Conservation (phyloP, 805 yeast genomes). For the Metschnikowia bowlesiae region DNA sequence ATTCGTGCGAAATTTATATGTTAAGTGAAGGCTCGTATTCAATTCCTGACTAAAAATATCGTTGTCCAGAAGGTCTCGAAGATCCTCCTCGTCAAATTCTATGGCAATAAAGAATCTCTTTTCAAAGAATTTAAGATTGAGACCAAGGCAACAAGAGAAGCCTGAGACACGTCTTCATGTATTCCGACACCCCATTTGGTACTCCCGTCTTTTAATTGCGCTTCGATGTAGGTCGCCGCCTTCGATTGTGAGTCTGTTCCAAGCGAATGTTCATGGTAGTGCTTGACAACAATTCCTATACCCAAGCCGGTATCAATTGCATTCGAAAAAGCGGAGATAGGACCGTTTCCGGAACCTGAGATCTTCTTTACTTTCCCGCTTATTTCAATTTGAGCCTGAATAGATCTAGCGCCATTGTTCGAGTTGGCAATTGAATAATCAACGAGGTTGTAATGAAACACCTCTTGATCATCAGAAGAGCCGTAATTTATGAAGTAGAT, state of each 20-base stretch:
- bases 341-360: slow-evolving; percentile 74
- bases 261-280: slow-evolving; percentile 76
- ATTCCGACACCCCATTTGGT: slow-evolving; percentile 88
- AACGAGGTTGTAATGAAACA: slow-evolving; percentile 31
- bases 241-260: slow-evolving; percentile 66
- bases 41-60: background rate
- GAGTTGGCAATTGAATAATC: slow-evolving; percentile 46
- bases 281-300: slow-evolving; percentile 53
- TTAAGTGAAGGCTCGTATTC: no score
- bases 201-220: slow-evolving; percentile 11
- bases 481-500: slow-evolving; percentile 48
- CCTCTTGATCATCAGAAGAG: slow-evolving; percentile 17
- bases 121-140: slow-evolving; percentile 55
- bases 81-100: background rate
- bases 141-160: slow-evolving; percentile 67
- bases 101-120: slow-evolving; percentile 4
- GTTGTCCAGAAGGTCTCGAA: background rate
- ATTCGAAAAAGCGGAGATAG: slow-evolving; percentile 68
- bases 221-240: slow-evolving; percentile 70
- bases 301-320: slow-evolving; percentile 34
- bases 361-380: slow-evolving; percentile 30
- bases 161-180: slow-evolving; percentile 83
- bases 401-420: slow-evolving; percentile 33
- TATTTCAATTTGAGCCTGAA: slow-evolving; percentile 48
- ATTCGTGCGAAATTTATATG: no score